Evolutionary conservation across 164 flowering plant species (phyloP), one percentile per base, ranked within the genome.

Genomic region (Aristolochia californica): DNA sequence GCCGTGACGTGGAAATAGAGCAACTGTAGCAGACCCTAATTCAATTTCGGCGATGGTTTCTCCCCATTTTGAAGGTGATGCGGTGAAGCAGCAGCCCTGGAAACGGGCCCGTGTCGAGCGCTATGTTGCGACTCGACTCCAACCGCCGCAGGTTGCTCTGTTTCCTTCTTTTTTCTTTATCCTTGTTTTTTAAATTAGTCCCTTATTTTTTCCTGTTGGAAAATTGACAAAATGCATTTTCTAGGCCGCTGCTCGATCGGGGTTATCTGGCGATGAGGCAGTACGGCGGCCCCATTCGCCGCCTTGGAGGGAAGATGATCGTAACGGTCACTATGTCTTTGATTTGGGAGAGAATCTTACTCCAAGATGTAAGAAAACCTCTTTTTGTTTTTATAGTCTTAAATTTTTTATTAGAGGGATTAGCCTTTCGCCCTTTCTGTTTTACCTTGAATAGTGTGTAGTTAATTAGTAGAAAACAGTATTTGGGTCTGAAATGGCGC

Each of bases 301-400:
- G 27, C 95, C 97, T 3, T 49, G 66, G 78, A 74, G 94, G 59
- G 88, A 80, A 7, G 96, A 91, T 62, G 97, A 91, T 67, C 74
- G 72, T 0, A 85, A 91, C 18, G 97, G 97, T 0, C 96, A 91
- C 77, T 91, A 81, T 53, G 78, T 83, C 40, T 91, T 72, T 56
- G 69, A 67, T 53, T 68, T 80, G 5, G 91, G 97, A 34, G 97
- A 91, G 60, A 85, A 91, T 78, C 71, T 87, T 25, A 85, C 91
- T 57, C 77, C 90, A 23, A 73, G 97, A 80, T 89, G 97, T 89
- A 72, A 80, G 83, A 7, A 7, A 24, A 38, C 45, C 51, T 45
- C 16, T 17, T 27, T 47, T 2, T 15, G 12, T 16, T 24, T 26
- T 30, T 34, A 22, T 40, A 18, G 5, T n/a, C 20, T 0, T 56